Evolutionary conservation across 1,284 basidiomycete genomes (phyloP).

Genomic region (Leccinum ponderosum): DNA sequence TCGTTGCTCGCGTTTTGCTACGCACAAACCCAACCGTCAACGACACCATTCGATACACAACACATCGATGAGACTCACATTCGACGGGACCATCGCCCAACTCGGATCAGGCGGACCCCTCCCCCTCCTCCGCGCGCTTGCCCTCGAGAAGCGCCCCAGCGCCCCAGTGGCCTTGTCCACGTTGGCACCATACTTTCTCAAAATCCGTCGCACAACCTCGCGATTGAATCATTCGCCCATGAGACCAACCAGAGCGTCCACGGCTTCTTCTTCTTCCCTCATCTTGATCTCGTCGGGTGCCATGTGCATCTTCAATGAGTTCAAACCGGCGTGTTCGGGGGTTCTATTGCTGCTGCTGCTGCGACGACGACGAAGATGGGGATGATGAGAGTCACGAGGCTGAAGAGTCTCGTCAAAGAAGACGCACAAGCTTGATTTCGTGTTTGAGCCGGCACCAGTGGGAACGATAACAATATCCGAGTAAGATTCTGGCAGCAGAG

Average conservation of each 20-base stretch:
- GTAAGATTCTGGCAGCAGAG: not conserved
- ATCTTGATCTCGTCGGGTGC: slow-evolving; percentile 16
- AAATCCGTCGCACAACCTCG: slow-evolving; percentile 49
- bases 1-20: slow-evolving; percentile 37
- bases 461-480: not conserved
- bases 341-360: not conserved
- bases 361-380: not conserved
- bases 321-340: not conserved
- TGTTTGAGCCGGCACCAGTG: not conserved
- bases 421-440: not conserved
- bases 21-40: slow-evolving; percentile 1
- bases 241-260: slow-evolving; percentile 25
- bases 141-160: slow-evolving; percentile 46
- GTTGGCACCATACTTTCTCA: slow-evolving; percentile 59
- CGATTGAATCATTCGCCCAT: slow-evolving; percentile 43
- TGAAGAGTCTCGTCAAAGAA: not conserved
- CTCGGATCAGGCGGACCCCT: slow-evolving; percentile 51
- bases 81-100: slow-evolving; percentile 69
- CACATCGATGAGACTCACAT: slow-evolving; percentile 40
- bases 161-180: slow-evolving; percentile 62
- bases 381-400: not conserved
- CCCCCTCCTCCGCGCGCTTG: slow-evolving; percentile 40
- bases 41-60: not conserved
- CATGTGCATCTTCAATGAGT: slow-evolving; percentile 19
- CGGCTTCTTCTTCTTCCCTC: slow-evolving; percentile 21